Evolutionary conservation across 2,329 filamentous ascomycete genomes (phyloP).

Genomic region (Aspergillus fumigatiaffinis): DNA sequence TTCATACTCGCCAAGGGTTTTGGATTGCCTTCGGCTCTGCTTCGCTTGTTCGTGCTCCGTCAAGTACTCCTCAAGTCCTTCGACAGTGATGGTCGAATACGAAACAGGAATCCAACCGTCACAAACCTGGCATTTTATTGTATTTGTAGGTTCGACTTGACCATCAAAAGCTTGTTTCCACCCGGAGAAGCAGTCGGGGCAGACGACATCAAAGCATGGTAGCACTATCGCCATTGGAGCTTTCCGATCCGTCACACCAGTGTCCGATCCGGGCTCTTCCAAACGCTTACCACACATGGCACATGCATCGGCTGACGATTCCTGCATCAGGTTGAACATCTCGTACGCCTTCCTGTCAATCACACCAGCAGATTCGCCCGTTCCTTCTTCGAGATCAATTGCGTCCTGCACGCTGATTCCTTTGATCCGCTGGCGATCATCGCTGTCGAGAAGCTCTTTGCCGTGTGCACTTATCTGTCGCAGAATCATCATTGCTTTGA

Average conservation of each 20-base stretch:
- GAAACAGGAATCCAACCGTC: slow-evolving; percentile 58
- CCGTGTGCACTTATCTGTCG: slow-evolving; percentile 91
- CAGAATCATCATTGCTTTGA: slow-evolving; percentile 85
- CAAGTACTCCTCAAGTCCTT: slow-evolving; percentile 47
- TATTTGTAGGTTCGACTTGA: slow-evolving; percentile 42
- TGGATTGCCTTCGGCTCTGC: slow-evolving; percentile 52
- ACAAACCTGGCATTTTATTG: slow-evolving; percentile 63
- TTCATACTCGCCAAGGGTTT: slow-evolving; percentile 64
- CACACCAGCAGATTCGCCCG: slow-evolving; percentile 55
- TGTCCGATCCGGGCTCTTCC: slow-evolving; percentile 49
- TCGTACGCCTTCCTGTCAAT: slow-evolving; percentile 74
- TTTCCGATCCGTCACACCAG: slow-evolving; percentile 48
- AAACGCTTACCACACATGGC: slow-evolving; percentile 65
- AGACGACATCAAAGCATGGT: slow-evolving; percentile 82
- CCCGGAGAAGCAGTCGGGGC: slow-evolving; percentile 64
- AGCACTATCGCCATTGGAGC: slow-evolving; percentile 68
- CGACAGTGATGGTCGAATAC: slow-evolving; percentile 66
- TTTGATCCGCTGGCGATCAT: slow-evolving; percentile 75
- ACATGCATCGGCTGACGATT: slow-evolving; percentile 74
- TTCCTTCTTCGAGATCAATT: slow-evolving; percentile 82
- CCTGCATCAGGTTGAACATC: slow-evolving; percentile 77
- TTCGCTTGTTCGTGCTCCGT: slow-evolving; percentile 56
- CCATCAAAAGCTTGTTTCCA: slow-evolving; percentile 54
- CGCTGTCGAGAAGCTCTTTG: slow-evolving; percentile 80
- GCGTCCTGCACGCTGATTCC: slow-evolving; percentile 80